These are phyloP conservation scores for Leccinum truebloodii DNA, from an alignment of 768 basidiomycete genomes.

Conservation along the genomic window DNA sequence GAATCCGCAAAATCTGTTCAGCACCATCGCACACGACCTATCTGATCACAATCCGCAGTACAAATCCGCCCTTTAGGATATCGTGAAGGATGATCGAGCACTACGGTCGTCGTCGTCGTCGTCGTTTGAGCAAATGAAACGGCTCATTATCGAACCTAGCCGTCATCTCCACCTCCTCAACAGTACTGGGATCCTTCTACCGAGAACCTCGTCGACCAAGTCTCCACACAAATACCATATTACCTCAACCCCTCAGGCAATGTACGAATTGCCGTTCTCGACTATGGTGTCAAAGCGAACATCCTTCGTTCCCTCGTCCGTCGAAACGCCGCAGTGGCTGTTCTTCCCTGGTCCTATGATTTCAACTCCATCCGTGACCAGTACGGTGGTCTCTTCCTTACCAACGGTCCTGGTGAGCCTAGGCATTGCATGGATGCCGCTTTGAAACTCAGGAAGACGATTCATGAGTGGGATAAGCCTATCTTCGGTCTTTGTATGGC, in stretches of 20 bases:
- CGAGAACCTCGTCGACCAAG: constrained; percentile 94
- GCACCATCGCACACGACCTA: no score
- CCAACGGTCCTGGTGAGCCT: constrained; percentile 97
- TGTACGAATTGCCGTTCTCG: constrained; percentile 91
- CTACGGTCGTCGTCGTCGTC: no score
- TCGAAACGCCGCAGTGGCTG: constrained; percentile 89
- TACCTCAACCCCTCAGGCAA: constrained; percentile 84
- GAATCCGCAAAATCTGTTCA: no score
- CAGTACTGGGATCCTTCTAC: constrained; percentile 92
- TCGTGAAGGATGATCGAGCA: no score
- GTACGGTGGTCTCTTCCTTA: constrained; percentile 93
- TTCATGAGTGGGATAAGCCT: constrained; percentile 89
- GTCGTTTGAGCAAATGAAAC: no score
- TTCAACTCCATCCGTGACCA: constrained; percentile 90
- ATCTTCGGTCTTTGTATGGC: constrained; percentile 99
- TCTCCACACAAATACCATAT: constrained; percentile 84
- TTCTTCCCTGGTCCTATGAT: constrained; percentile 97
- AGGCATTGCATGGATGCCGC: constrained; percentile 85
- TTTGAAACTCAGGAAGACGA: constrained; percentile 73
- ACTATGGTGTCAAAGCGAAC: constrained; percentile 98
- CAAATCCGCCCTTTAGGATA: no score
- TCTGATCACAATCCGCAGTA: no score
- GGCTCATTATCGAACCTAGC: no score
- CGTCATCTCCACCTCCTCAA: no score
- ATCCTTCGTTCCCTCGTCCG: constrained; percentile 91